Base-by-base conservation (phyloP, 192 early-diverging fungal species). In the Coemansia sp. region DNA sequence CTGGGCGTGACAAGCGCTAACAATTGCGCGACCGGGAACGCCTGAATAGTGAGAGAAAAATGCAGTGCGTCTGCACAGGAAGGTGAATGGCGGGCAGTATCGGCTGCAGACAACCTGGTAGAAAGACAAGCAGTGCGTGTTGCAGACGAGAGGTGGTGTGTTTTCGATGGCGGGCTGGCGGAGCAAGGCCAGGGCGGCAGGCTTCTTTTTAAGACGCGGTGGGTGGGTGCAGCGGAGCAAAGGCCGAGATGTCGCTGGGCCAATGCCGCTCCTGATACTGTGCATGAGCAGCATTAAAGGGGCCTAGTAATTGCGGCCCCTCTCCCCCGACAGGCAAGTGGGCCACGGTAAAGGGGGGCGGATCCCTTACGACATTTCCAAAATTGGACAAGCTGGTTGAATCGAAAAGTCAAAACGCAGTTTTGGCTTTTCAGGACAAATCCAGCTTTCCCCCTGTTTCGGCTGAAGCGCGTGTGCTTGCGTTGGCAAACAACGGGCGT, bases 1-100 rank as follows among this genome's bases (percentile, higher is more conserved):
- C 35, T 47, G 35, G 59, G 59, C 59, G 59, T 60, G 59, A 60
- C 48, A 51, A 40, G 16, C 3, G 30, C 45, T 33, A 48, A 59
- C 57, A 59, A 59, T 59, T 33, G 57, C 24, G 14, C 35, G n/a
- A 40, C 35, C 35, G 35, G 35, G 14, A 40, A 16, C 35, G 35
- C 14, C 35, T 16, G 35, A 40, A 40, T 11, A 40, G 35, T 16
- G 35, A 40, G 35, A 40, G 35, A 40, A 40, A 14, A 11, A 11
- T 40, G 35, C 35, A 40, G 12, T 48, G 46, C 28, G 48, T 50
- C 24, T 50, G 43, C 43, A 44, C 43, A 44, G 43, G n/a, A 44
- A 7, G 35, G n/a, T 40, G 35, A 16, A 44, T 56, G 43, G 27
- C 28, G 44, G 31, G 40, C 42, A 38, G 51, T 25, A 55, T n/a